Percentiles rank a stretch among this genome's conserved stretches.
Conservation (phyloP, 345 rosid genomes). For the Eucalyptus virginea region DNA sequence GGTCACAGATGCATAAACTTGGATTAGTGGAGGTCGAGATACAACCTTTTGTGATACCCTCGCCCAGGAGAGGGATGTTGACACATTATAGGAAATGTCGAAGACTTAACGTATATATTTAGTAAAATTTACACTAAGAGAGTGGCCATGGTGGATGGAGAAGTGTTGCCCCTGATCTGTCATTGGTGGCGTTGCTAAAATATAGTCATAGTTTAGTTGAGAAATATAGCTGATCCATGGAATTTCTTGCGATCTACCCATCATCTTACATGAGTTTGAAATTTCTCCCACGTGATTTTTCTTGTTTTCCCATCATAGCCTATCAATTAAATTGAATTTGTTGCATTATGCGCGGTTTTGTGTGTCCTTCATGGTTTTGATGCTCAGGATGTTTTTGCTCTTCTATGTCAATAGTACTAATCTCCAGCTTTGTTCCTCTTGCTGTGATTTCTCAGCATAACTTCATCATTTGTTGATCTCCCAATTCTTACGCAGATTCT, state of each 20-base stretch:
- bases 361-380: neutral
- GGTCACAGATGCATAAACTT: neutral
- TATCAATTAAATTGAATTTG: neutral
- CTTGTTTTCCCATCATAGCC: neutral
- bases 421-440: neutral
- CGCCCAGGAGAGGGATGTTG: neutral
- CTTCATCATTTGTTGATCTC: neutral
- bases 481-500: neutral
- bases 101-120: neutral
- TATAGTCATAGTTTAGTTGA: neutral
- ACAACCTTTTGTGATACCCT: neutral
- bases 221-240: neutral
- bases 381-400: neutral
- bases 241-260: neutral
- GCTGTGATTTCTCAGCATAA: neutral
- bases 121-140: neutral
- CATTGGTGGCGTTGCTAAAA: neutral
- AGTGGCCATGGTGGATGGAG: neutral
- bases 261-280: fast-evolving
- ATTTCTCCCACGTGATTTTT: neutral
- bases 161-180: neutral
- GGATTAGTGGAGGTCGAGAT: neutral
- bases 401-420: neutral
- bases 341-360: neutral
- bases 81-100: neutral